Conservation (phyloP, 148 eudicot genomes). For the Amaranthus hypochondriacus region DNA sequence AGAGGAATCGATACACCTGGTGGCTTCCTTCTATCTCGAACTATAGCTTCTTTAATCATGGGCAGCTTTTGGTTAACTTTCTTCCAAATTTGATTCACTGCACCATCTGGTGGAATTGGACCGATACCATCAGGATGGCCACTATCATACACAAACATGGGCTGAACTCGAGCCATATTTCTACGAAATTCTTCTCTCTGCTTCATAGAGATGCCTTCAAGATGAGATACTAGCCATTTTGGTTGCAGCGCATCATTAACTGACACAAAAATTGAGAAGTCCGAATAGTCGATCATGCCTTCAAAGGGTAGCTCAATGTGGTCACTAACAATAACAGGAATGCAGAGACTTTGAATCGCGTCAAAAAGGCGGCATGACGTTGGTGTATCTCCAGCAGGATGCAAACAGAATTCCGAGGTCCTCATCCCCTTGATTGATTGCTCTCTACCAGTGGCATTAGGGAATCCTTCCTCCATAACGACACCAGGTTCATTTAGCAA, state of each 20-base stretch:
- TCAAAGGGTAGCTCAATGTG: slow-evolving; percentile 85
- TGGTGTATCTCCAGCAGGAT: slow-evolving; percentile 98
- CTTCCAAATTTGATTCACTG: slow-evolving; percentile 82
- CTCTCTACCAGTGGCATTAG: slow-evolving; percentile 89
- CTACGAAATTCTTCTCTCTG: slow-evolving; percentile 49
- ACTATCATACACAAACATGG: slow-evolving; percentile 58
- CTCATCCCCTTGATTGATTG: slow-evolving; percentile 93
- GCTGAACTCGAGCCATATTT: slow-evolving; percentile 77
- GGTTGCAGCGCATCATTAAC: slow-evolving; percentile 70
- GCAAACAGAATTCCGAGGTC: slow-evolving; percentile 88
- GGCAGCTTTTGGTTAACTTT: slow-evolving; percentile 83
- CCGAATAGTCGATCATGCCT: slow-evolving; percentile 82
- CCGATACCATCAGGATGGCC: slow-evolving; percentile 80
- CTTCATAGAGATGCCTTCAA: slow-evolving; percentile 44
- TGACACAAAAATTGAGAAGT: slow-evolving; percentile 72
- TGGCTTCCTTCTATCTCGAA: slow-evolving; percentile 74
- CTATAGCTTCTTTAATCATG: slow-evolving; percentile 68
- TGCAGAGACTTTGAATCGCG: slow-evolving; percentile 92
- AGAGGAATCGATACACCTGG: slow-evolving; percentile 59
- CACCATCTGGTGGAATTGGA: slow-evolving; percentile 66
- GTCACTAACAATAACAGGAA: slow-evolving; percentile 89
- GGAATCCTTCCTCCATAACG: slow-evolving; percentile 95
- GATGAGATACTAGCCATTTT: slow-evolving; percentile 71
- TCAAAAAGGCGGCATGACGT: slow-evolving; percentile 95
- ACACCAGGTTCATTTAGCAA: slow-evolving; percentile 63